Conservation (phyloP, 2,329 filamentous ascomycete genomes). For the Paraphaeosphaeria minitans region DNA sequence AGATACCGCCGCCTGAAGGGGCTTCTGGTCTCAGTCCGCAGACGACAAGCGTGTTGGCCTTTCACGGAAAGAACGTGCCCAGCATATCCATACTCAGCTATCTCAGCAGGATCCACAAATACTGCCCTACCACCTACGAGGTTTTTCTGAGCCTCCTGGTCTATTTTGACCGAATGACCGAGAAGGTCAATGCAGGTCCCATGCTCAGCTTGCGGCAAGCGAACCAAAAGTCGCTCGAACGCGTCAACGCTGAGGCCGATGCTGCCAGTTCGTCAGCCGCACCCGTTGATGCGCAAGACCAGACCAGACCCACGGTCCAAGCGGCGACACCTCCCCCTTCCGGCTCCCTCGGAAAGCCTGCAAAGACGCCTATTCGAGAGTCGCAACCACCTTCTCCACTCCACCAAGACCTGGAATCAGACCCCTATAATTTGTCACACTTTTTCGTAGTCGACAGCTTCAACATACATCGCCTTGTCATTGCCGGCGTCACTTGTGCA, state of each 20-base stretch:
- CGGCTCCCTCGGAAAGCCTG: conserved; percentile 52
- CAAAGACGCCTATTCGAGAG: conserved; percentile 34
- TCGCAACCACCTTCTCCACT: conserved; percentile 45
- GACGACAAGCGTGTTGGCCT: conserved; percentile 81
- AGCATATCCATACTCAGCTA: conserved; percentile 98
- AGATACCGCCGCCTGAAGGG: conserved; percentile 66
- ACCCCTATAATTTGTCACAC: conserved; percentile 63
- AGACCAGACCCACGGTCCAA: conserved; percentile 44
- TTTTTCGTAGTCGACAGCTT: conserved; percentile 98
- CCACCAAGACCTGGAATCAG: conserved; percentile 48
- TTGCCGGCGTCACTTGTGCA: conserved; percentile 94
- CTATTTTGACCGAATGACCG: conserved; percentile 99
- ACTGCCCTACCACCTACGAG: conserved; percentile 97
- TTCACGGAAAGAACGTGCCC: conserved; percentile 97
- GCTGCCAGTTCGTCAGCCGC: conserved; percentile 23
- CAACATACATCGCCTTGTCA: conserved; percentile 96
- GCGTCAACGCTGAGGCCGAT: conserved; percentile 45
- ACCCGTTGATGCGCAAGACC: conserved; percentile 31
- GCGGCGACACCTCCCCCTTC: conserved; percentile 56
- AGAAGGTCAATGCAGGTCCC: conserved; percentile 84
- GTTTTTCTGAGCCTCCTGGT: conserved; percentile 94
- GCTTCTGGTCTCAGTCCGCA: conserved; percentile 65
- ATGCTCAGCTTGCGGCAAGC: conserved; percentile 65
- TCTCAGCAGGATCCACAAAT: conserved; percentile 94
- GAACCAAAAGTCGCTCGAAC: conserved; percentile 55